Conservation (phyloP, 129 eudicot species). For the Oenanthe sinensis region DNA sequence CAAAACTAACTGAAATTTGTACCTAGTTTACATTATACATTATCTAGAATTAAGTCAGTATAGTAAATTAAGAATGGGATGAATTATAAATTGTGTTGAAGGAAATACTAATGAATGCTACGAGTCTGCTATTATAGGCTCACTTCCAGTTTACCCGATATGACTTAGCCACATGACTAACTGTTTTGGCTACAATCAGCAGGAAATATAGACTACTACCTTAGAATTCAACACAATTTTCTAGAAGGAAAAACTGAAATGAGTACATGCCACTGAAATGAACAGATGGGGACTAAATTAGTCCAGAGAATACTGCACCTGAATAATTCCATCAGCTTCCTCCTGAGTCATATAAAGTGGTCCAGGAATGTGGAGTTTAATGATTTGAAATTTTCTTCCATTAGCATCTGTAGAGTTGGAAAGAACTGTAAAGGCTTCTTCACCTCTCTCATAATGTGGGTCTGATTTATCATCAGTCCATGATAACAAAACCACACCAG, state of each 20-base stretch:
- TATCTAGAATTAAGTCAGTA: not conserved
- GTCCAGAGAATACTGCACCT: slow-evolving; percentile 27
- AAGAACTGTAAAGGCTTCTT: slow-evolving; percentile 67
- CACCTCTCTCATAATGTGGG: slow-evolving; percentile 72
- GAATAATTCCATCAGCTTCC: slow-evolving; percentile 72
- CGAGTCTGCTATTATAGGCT: not conserved
- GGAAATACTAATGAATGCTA: not conserved
- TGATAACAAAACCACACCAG: slow-evolving; percentile 75
- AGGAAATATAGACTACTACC: not conserved
- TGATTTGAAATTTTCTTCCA: slow-evolving; percentile 62
- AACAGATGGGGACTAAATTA: not conserved
- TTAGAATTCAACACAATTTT: not conserved
- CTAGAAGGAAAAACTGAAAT: not conserved
- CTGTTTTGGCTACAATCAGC: not conserved
- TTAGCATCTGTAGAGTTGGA: slow-evolving; percentile 59
- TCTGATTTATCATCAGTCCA: slow-evolving; percentile 93
- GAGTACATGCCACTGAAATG: not conserved
- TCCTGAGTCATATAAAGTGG: slow-evolving; percentile 89
- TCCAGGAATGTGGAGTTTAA: slow-evolving; percentile 88
- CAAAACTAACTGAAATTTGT: not conserved
- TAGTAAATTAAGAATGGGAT: not conserved
- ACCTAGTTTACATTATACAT: no score
- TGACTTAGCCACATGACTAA: not conserved
- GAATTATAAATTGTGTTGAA: no score
- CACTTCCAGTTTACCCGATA: not conserved